A percentile compares a stretch with the other conserved stretches of the same genome.
Evolutionary conservation across 2,329 filamentous ascomycete species (phyloP).

Genomic region (Arthrobotrys sinensis): DNA sequence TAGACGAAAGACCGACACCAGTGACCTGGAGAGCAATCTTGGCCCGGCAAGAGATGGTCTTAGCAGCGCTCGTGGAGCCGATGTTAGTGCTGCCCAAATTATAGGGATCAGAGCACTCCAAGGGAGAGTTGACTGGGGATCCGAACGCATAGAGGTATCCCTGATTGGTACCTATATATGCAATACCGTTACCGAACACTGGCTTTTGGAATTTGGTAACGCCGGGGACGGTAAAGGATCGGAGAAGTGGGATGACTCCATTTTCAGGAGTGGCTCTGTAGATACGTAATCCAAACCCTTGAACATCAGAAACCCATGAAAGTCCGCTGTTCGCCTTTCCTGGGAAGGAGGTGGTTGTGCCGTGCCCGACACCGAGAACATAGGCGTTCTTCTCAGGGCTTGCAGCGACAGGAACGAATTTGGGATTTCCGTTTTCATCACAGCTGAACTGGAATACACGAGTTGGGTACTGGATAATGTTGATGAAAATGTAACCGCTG

Average conservation of each 20-base stretch:
- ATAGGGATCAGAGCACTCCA: constrained; percentile 72
- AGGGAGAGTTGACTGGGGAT: constrained; percentile 72
- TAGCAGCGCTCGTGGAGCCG: constrained; percentile 65
- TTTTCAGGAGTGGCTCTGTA: constrained; percentile 72
- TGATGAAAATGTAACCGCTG: constrained; percentile 71
- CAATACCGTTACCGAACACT: constrained; percentile 73
- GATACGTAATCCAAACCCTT: constrained; percentile 72
- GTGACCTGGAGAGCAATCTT: constrained; percentile 69
- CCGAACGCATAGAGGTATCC: constrained; percentile 74
- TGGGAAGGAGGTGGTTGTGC: constrained; percentile 73
- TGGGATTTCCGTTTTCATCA: constrained; percentile 69
- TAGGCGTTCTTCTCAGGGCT: constrained; percentile 71
- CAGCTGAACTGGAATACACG: constrained; percentile 75
- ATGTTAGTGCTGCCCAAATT: constrained; percentile 71
- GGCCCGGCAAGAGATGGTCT: constrained; percentile 71
- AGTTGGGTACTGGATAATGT: constrained; percentile 72
- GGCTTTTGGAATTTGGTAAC: constrained; percentile 74
- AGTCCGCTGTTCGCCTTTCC: constrained; percentile 73
- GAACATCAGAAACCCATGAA: constrained; percentile 73
- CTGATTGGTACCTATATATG: constrained; percentile 72
- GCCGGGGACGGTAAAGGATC: constrained; percentile 71
- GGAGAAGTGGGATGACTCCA: constrained; percentile 70
- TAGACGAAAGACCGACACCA: constrained; percentile 67
- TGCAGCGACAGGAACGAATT: constrained; percentile 73
- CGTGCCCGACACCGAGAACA: constrained; percentile 73